phyloP scores from a whole-genome alignment of 805 yeast species.

The Wickerhamiella galacta region DNA sequence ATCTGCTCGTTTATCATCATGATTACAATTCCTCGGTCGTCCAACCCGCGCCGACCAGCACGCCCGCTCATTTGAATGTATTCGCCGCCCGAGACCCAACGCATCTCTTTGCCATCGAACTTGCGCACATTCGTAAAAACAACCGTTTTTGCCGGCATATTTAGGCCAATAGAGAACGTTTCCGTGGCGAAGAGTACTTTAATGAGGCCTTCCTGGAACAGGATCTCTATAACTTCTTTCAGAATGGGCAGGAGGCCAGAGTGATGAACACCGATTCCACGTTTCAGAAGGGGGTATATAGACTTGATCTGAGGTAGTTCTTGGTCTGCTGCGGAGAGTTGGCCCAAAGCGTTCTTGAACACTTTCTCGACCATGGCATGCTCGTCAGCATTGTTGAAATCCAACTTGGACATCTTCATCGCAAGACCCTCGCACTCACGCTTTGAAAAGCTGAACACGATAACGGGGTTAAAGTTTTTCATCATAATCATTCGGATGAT shows the following conservation, averaged over 20 bases:
- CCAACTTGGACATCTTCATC: conserved; percentile 85
- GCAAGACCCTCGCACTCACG: conserved; percentile 94
- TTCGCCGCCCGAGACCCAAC: conserved; percentile 99
- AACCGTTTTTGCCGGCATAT: conserved; percentile 99
- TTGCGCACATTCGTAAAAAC: conserved; percentile 94
- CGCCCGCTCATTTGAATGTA: conserved; percentile 99
- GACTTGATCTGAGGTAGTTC: conserved; percentile 90
- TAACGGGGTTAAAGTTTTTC: conserved; percentile 92
- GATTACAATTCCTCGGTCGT: conserved; percentile 96
- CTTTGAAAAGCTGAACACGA: conserved; percentile 94
- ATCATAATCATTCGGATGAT: conserved; percentile 97
- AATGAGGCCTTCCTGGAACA: conserved; percentile 90
- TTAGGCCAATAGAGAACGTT: conserved; percentile 93
- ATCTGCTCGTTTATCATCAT: conserved; percentile 99
- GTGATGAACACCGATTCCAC: conserved; percentile 98
- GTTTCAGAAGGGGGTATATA: conserved; percentile 67
- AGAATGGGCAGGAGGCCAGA: conserved; percentile 87
- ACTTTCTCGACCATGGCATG: conserved; percentile 80
- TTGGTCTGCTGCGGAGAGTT: conserved; percentile 78
- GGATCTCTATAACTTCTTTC: conserved; percentile 86
- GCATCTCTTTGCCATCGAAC: conserved; percentile 94
- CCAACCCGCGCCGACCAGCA: conserved; percentile 99
- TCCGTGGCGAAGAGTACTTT: conserved; percentile 96
- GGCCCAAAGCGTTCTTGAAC: conserved; percentile 73
- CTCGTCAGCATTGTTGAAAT: conserved; percentile 87